Percentiles rank a stretch among this genome's conserved stretches.
Conservation (phyloP, 108 stramenopile species). For the Discostella pseudostelligera region DNA sequence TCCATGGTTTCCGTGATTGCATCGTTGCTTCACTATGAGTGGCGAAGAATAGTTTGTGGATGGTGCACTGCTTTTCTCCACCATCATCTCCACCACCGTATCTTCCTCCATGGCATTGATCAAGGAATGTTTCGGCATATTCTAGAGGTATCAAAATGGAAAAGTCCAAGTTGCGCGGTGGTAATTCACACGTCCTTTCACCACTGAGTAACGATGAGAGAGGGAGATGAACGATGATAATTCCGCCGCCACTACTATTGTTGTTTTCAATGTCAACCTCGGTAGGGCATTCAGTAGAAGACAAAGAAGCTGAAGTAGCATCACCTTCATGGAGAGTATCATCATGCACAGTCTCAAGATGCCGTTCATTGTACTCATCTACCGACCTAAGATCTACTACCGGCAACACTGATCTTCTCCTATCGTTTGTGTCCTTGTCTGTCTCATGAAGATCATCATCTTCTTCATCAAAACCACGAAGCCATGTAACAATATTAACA, state of each 20-base stretch:
- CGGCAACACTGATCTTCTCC: slow-evolving; percentile 9
- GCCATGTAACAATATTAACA: slow-evolving; percentile 5
- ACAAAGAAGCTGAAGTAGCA: too few species aligned
- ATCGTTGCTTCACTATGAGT: slow-evolving; percentile 36
- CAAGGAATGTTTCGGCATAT: slow-evolving; percentile 6
- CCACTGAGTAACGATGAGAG: slow-evolving; percentile 29
- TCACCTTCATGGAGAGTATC: not conserved
- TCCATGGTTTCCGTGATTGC: slow-evolving; percentile 61
- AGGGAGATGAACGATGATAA: slow-evolving; percentile 38
- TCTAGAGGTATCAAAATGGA: slow-evolving; percentile 41
- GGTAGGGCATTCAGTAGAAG: not conserved
- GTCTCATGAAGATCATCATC: not conserved
- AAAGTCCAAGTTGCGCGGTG: slow-evolving; percentile 57
- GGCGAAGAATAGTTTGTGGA: slow-evolving; percentile 44
- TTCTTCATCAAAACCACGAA: not conserved
- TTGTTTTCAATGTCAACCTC: not conserved
- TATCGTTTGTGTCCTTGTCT: not conserved
- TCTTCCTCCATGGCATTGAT: not conserved
- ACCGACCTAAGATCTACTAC: slow-evolving; percentile 34
- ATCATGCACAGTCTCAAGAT: slow-evolving; percentile 1
- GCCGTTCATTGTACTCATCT: slow-evolving; percentile 16
- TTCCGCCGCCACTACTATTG: not conserved
- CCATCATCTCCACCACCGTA: not conserved
- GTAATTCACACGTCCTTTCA: slow-evolving; percentile 59
- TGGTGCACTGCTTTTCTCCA: not conserved